Base-by-base conservation (phyloP, 768 basidiomycete genomes). In the Amanita rubescens region DNA sequence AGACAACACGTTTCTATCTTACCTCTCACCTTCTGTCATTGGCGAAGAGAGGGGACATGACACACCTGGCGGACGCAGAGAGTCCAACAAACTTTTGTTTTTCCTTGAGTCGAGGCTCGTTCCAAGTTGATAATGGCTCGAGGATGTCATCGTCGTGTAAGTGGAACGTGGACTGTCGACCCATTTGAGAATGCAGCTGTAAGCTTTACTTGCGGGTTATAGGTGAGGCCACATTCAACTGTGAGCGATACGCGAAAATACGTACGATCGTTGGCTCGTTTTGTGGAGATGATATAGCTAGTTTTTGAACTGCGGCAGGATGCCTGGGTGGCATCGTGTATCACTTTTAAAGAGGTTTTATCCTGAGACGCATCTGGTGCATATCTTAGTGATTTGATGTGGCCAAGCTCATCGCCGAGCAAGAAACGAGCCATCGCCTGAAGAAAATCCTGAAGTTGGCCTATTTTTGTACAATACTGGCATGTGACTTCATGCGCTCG, bases 371-470 rank as follows among this genome's bases (percentile, higher is more conserved):
- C 42, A 10, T 65, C 61, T 15, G 68, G 59, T 3, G 64, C 50
- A 59, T 77, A 85, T 9, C 60, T 68, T 53, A 88, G 61, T 7
- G 79, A 67, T 68, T 90, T 90, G 54, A 91, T 77, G 53, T 78
- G 80, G 17, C 90, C 90, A 30, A 87, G 80, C 58, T 89, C 85
- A 69, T 92, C 90, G 57, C 87, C 90, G 42, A 81, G 67, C 48
- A 89, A 69, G 68, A 90, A 90, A 54, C 77, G 78, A 63, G 80
- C 70, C 85, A 87, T 89, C 49, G 55, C 12, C n/a, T 27, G 15
- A 53, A 25, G 44, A 47, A 30, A 8, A 30, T 30, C 5, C n/a
- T n/a, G 8, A 30, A 30, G 27, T 30, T 25, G 17, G 45, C 45
- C 10, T 25, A 24, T 12, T 41, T n/a, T 35, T 4, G 12, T 35